Evolutionary conservation across 2,329 filamentous ascomycete species (phyloP), one percentile per base, ranked within the genome.

Genomic region (Polytolypa hystricis): DNA sequence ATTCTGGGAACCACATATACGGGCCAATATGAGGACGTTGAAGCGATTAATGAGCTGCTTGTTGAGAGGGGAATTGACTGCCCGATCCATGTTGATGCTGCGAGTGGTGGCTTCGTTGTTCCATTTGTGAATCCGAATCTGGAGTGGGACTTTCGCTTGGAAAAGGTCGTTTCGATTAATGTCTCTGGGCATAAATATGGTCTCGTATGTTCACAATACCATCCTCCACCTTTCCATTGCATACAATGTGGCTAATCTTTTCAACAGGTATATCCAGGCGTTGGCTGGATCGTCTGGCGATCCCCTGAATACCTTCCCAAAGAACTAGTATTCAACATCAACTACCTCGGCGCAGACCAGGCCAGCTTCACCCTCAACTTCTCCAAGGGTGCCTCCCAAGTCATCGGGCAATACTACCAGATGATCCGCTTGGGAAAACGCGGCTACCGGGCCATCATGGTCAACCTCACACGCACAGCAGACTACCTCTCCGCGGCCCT

Each of bases 321-420:
- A 55, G 87, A 95, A 53, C 78, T 95, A 15, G 85, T 96, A 51
- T 96, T 96, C 75, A 95, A 94, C 71, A 95, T 96, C 73, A 95
- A 95, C 72, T 96, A 96, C 65, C 80, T 95, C 4, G 89, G 89
- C 33, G 87, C 89, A 8, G 85, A 95, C 55, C 89, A 96, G 59
- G 81, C 86, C 2, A 94, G 85, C 3, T 95, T 95, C 66, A 95
- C 89, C 0, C 77, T 96, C 41, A 96, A 96, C 70, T 96, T 96
- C 69, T 93, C 84, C 55, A 93, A 94, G 60, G 87, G 87, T 39
- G 89, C 89, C 9, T 85, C 81, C 4, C 87, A 95, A 56, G 84
- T 95, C 53, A 93, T 96, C 43, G 89, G 84, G 18, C 89, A 96
- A 64, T 96, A 95, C 67, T 95, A 96, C 67, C 87, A 95, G 65